Conservation (phyloP, 495 filamentous ascomycete genomes). For the Staphylotrichum longicolle region DNA sequence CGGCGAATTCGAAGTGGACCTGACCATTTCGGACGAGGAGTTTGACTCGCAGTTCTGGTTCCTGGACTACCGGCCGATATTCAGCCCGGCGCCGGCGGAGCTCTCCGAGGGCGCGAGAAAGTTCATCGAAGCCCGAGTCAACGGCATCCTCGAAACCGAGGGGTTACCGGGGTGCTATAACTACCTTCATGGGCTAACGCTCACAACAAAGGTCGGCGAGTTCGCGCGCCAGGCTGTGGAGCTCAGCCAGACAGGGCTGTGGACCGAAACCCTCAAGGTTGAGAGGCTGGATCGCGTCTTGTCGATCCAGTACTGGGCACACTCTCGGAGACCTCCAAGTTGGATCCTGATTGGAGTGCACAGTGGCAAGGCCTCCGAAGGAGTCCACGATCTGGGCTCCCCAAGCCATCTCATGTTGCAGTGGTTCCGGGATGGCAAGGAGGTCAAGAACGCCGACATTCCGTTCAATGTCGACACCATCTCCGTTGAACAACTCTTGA, state of each 20-base stretch:
- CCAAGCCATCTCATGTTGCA: slow-evolving; percentile 60
- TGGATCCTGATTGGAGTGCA: slow-evolving; percentile 87
- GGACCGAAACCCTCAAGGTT: slow-evolving; percentile 43
- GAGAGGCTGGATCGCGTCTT: slow-evolving; percentile 75
- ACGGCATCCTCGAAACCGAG: slow-evolving; percentile 59
- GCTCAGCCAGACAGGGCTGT: slow-evolving; percentile 58
- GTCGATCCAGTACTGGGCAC: slow-evolving; percentile 84
- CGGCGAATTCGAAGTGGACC: slow-evolving; percentile 88
- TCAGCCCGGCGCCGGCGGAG: slow-evolving; percentile 61
- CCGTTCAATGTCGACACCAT: slow-evolving; percentile 62
- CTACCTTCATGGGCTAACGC: slow-evolving; percentile 75
- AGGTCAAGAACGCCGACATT: slow-evolving; percentile 64
- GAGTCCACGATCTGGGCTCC: slow-evolving; percentile 34
- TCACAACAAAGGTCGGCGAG: slow-evolving; percentile 83
- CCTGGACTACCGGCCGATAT: slow-evolving; percentile 84
- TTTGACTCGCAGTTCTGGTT: slow-evolving; percentile 81
- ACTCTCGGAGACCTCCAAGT: slow-evolving; percentile 61
- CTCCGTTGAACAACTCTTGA: slow-evolving; percentile 69
- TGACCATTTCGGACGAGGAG: slow-evolving; percentile 81
- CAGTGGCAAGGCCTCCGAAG: slow-evolving; percentile 53
- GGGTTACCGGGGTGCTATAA: slow-evolving; percentile 77
- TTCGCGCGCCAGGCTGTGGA: slow-evolving; percentile 72
- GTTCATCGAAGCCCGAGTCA: slow-evolving; percentile 67
- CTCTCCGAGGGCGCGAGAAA: slow-evolving; percentile 58
- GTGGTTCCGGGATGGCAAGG: slow-evolving; percentile 81